A percentile compares a stretch with the other conserved stretches of the same genome.
Conservation (phyloP, 2,329 filamentous ascomycete genomes). For the Exophiala mesophila region DNA sequence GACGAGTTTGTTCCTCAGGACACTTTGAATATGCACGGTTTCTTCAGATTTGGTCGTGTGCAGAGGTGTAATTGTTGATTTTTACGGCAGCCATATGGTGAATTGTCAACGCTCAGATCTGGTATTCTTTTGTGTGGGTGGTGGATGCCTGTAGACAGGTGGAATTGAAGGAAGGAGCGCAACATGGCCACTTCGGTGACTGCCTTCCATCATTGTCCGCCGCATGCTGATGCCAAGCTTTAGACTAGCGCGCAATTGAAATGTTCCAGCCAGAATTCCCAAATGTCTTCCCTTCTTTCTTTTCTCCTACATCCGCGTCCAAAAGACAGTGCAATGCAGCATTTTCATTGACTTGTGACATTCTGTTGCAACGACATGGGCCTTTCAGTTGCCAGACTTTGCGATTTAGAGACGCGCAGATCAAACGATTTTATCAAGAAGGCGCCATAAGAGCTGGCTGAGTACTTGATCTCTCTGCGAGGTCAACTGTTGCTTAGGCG, state of each 20-base stretch:
- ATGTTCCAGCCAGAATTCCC: slow-evolving; percentile 26
- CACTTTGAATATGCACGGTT: too few relatives aligned
- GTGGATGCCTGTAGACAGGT: too few relatives aligned
- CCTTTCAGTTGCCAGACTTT: slow-evolving; percentile 59
- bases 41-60: too few relatives aligned
- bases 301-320: slow-evolving; percentile 61
- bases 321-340: slow-evolving; percentile 82
- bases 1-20: too few relatives aligned
- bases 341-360: slow-evolving; percentile 56
- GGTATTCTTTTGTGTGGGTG: too few relatives aligned
- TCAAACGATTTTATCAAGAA: slow-evolving; percentile 33
- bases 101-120: too few relatives aligned
- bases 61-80: too few relatives aligned
- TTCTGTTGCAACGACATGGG: slow-evolving; percentile 62
- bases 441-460: slow-evolving; percentile 71
- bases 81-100: too few relatives aligned
- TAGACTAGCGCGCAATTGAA: background rate
- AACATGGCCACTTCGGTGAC: background rate
- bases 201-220: background rate
- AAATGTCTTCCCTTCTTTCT: slow-evolving; percentile 29
- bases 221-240: slow-evolving; percentile 8
- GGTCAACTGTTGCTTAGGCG: slow-evolving; percentile 62
- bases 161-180: background rate
- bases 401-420: slow-evolving; percentile 60
- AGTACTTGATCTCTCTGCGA: slow-evolving; percentile 44